Evolutionary conservation across 192 early-diverging fungal genomes (phyloP), one percentile per base, ranked within the genome.

Genomic region (Coemansia sp.): DNA sequence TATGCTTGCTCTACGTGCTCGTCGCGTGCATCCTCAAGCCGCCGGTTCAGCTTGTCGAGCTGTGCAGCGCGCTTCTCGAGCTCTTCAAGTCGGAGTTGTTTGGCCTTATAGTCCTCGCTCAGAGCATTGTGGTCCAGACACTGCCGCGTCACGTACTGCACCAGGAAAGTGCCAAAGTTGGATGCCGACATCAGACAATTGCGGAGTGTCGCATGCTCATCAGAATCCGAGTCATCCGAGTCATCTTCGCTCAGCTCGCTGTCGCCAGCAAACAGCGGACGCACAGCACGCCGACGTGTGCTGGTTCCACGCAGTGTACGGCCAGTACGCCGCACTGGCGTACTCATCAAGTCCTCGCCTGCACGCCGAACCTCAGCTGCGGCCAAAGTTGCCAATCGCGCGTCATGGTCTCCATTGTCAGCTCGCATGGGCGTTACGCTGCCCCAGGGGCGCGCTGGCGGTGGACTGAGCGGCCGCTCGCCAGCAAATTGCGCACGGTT

Each of bases 131-230:
- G 60, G 17, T 80, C 77, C 29, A 71, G 57, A 12, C 68, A 67
- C 53, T 80, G 77, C 17, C 77, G 77, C 17, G 65, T 75, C 27
- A 80, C 69, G 35, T 80, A 80, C 65, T 72, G 77, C 3, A 80
- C 77, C 38, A 80, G 63, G 45, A 80, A 80, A 24, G 60, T 75
- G 41, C 77, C 77, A 63, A 80, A 80, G 4, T 54, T 60, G 21
- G 77, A 75, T 3, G 77, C 77, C 5, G 68, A 57, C 57, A 62
- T 67, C 6, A 80, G 65, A 25, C 77, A 75, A 38, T 65, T 71
- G 58, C 77, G 77, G 59, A 80, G 27, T 24, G 70, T 62, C 27
- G 49, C 51, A 17, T 71, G 77, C 10, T 74, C 72, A 12, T 71
- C 69, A 1, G 64, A 59, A 5, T 68, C 66, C n/a, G 64, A 58